Conservation (phyloP, 371 early-diverging fungal species). For the Mortierella sp. region DNA sequence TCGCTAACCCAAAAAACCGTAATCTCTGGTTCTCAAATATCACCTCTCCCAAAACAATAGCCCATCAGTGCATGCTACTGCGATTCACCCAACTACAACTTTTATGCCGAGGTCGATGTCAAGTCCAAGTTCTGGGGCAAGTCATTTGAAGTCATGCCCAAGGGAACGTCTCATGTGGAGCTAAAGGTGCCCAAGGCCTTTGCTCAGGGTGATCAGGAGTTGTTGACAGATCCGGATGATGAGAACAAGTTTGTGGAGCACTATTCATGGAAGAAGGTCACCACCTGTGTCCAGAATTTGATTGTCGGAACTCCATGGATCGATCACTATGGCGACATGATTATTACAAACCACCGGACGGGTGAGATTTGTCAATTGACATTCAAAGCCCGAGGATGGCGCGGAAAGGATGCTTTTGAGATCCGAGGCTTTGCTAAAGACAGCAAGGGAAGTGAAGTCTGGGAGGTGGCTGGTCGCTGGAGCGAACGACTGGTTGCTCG, state of each 20-base stretch:
- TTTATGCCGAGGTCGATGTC: constrained; percentile 83
- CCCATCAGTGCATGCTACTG: constrained; percentile 88
- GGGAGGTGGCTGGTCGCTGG: constrained; percentile 80
- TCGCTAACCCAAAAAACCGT: too few relatives aligned
- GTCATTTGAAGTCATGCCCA: constrained; percentile 79
- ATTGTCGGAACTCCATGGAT: constrained; percentile 86
- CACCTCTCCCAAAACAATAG: constrained; percentile 20
- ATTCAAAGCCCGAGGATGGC: constrained; percentile 78
- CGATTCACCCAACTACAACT: constrained; percentile 80
- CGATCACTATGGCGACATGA: constrained; percentile 86
- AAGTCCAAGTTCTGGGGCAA: constrained; percentile 86
- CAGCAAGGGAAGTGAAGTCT: constrained; percentile 61
- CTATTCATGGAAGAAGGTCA: constrained; percentile 85
- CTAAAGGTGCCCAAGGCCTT: constrained; percentile 67
- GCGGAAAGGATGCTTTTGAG: constrained; percentile 66
- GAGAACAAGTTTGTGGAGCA: constrained; percentile 69
- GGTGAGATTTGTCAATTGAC: constrained; percentile 75
- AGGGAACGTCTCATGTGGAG: constrained; percentile 80
- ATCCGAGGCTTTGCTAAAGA: constrained; percentile 75
- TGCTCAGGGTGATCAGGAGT: constrained; percentile 48
- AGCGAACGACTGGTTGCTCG: constrained; percentile 71
- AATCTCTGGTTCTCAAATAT: too few relatives aligned
- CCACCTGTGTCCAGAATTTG: constrained; percentile 83
- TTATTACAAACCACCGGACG: constrained; percentile 78
- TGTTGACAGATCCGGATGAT: constrained; percentile 30